Evolutionary conservation across 1,284 basidiomycete genomes (phyloP), one percentile per base, ranked within the genome.

Genomic region (Boletus hoseneyae): DNA sequence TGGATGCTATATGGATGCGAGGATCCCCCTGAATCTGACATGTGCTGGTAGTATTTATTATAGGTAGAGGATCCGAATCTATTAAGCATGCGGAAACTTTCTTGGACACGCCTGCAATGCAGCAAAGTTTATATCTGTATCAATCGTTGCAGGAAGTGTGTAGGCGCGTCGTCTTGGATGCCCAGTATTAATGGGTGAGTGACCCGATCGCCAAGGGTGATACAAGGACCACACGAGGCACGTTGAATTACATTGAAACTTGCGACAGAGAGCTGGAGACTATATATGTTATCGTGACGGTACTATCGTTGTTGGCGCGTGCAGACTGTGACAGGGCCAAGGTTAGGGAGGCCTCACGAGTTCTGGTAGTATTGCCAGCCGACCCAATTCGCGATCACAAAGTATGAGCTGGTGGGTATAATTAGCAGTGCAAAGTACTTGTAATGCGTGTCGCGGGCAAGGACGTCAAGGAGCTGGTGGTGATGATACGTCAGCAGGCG

Each of bases 341-440:
- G 32, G 34, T 4, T 10, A 18, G 32, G 34, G 4, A 7, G 34
- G 39, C 6, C 33, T 76, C 64, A 88, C 8, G 91, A 90, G 67
- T 92, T 93, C 40, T 87, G 82, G 67, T 91, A 96, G 68, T 91
- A 95, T 67, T 94, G 90, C 92, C 93, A 96, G 40, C 93, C 92
- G 34, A 93, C 90, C 94, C 94, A 97, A 63, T 97, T 97, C 37
- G 93, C 90, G 62, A 97, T 97, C 45, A 92, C 87, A 66, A 93
- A 94, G 70, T 91, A 93, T 30, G 87, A 77, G 13, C 77, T 82
- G 15, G 86, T 86, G 19, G 94, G 93, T 42, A 97, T 77, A 42
- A 94, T 75, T 37, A 96, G 71, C 12, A 93, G 70, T 12, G 75
- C 63, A 57, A 95, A 82, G 70, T 95, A 96, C 70, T 94, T 94